Evolutionary conservation across 1,284 basidiomycete genomes (phyloP).

Genomic region (Boletellus dicymbophilus): DNA sequence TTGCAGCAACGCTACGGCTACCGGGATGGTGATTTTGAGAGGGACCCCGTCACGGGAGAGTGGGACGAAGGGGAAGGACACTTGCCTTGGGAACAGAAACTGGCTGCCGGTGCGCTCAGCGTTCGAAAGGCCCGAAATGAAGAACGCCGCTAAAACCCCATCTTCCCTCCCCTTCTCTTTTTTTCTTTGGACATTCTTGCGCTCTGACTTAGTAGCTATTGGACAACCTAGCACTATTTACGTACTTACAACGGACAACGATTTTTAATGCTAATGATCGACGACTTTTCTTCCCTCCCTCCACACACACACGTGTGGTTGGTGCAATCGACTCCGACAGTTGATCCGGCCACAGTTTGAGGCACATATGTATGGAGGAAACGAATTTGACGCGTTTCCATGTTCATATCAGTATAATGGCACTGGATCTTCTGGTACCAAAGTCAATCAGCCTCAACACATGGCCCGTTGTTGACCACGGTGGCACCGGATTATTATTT

Average conservation of each 20-base stretch:
- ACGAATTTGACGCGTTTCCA: conserved; percentile 29
- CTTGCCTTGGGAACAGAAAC: conserved; percentile 60
- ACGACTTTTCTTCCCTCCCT: too few relatives aligned
- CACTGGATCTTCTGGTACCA: conserved; percentile 16
- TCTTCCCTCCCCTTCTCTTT: not conserved
- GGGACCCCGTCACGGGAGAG: conserved; percentile 56
- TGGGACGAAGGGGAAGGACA: conserved; percentile 70
- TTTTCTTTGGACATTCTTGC: conserved; percentile 1
- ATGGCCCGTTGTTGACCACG: too few relatives aligned
- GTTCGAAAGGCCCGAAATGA: conserved; percentile 37
- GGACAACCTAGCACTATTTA: conserved; percentile 26
- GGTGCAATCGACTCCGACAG: conserved; percentile 3
- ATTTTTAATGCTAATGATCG: conserved; percentile 31
- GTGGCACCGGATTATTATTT: too few relatives aligned
- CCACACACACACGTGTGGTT: too few relatives aligned
- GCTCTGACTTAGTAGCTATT: conserved; percentile 12
- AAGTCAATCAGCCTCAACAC: conserved; percentile 29
- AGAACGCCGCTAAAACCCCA: conserved; percentile 34
- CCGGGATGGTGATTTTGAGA: conserved; percentile 81
- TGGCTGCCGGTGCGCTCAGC: conserved; percentile 39
- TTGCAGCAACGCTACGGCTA: conserved; percentile 75
- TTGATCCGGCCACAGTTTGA: conserved; percentile 21
- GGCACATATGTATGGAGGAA: conserved; percentile 7
- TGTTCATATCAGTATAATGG: conserved; percentile 1
- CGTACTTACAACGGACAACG: conserved; percentile 25